A percentile compares a stretch with the other conserved stretches of the same genome.
Evolutionary conservation across 2,329 filamentous ascomycete species (phyloP).

Genomic region (Nothophoma quercina): DNA sequence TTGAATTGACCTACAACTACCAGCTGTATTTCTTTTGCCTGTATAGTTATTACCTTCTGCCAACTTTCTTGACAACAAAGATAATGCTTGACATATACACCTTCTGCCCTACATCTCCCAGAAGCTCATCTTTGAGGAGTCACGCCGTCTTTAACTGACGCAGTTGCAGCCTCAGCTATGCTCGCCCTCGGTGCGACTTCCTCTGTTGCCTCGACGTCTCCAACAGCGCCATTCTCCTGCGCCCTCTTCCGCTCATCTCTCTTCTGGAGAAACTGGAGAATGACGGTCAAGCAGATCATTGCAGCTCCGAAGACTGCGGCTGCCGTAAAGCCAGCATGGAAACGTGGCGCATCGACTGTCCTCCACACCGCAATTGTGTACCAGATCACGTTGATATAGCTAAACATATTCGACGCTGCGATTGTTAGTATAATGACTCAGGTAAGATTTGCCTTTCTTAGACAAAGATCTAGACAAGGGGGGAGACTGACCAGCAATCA

Average conservation of each 20-base stretch:
- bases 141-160: slow-evolving; percentile 2
- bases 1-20: no score
- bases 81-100: no score
- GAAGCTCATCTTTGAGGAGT: neutral
- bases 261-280: slow-evolving; percentile 23
- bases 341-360: slow-evolving; percentile 29
- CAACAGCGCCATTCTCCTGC: neutral
- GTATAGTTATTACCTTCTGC: no score
- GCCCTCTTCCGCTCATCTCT: slow-evolving; percentile 26
- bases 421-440: no score
- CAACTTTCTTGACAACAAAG: no score
- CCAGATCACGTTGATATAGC: slow-evolving; percentile 32
- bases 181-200: slow-evolving; percentile 1
- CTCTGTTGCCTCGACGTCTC: slow-evolving; percentile 18
- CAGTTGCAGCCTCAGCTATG: slow-evolving; percentile 10
- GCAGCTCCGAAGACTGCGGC: slow-evolving; percentile 27
- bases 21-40: no score
- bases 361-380: slow-evolving; percentile 32
- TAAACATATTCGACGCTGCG: slow-evolving; percentile 35
- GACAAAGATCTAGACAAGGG: no score
- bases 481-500: no score
- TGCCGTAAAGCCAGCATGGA: slow-evolving; percentile 33
- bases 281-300: slow-evolving; percentile 27
- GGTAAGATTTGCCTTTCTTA: no score
- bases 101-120: no score